Percentiles rank a stretch among this genome's conserved stretches.
These are phyloP conservation scores for Lenzites betulinus DNA, from an alignment of 768 basidiomycete species.

Conservation along the genomic window DNA sequence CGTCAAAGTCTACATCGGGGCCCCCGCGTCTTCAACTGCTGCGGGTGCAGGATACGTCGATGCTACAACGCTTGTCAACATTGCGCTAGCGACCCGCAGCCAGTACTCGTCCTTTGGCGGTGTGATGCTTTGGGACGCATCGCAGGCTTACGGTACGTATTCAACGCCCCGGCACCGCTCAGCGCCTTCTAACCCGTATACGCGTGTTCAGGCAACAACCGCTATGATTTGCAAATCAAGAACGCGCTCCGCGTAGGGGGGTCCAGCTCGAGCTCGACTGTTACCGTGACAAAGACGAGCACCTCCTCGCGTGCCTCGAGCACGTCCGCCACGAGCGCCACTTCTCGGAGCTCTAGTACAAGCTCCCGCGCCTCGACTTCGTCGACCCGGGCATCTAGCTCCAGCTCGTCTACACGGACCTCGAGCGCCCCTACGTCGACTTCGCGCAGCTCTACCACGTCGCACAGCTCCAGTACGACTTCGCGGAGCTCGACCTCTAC, in stretches of 20 bases:
- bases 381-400: conserved; percentile 2
- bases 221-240: conserved; percentile 29
- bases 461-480: neutral
- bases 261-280: conserved; percentile 7
- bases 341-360: neutral
- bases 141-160: conserved; percentile 23
- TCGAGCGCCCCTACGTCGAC: conserved; percentile 6
- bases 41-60: conserved; percentile 60
- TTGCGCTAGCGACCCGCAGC: conserved; percentile 50
- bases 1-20: conserved; percentile 67
- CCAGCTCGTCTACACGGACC: conserved; percentile 5
- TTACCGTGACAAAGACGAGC: neutral
- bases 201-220: conserved; percentile 23
- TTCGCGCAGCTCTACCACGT: neutral
- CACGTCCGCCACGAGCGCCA: neutral
- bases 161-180: too few relatives aligned
- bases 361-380: neutral
- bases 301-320: neutral
- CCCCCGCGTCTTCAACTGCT: conserved; percentile 57
- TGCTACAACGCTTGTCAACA: conserved; percentile 47
- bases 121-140: conserved; percentile 47
- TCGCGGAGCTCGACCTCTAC: neutral
- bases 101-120: conserved; percentile 68
- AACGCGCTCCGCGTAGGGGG: conserved; percentile 14
- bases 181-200: neutral